A percentile compares a stretch with the other conserved stretches of the same genome.
Evolutionary conservation across 495 filamentous ascomycete species (phyloP).

Genomic region (Penicillium canescens): DNA sequence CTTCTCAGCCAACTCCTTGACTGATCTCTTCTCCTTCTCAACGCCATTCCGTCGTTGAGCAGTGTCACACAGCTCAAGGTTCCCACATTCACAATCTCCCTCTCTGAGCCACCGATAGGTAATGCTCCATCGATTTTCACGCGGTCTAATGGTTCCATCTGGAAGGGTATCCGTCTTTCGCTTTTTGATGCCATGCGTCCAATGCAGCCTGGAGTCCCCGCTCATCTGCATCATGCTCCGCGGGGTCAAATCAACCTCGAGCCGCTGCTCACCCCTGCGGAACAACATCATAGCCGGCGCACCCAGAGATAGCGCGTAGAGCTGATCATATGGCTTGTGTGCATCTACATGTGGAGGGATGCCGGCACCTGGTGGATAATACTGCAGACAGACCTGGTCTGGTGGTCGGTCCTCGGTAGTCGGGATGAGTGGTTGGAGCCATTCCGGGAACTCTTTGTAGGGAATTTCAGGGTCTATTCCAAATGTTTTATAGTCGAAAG

Average conservation of each 20-base stretch:
- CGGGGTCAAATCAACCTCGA: conserved; percentile 35
- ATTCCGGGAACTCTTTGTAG: conserved; percentile 40
- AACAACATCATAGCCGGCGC: conserved; percentile 40
- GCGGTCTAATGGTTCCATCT: conserved; percentile 31
- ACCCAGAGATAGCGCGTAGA: conserved; percentile 40
- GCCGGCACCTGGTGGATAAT: conserved; percentile 41
- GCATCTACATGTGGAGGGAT: conserved; percentile 45
- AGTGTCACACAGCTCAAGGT: conserved; percentile 37
- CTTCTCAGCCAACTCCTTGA: conserved; percentile 23
- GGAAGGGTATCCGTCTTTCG: conserved; percentile 37
- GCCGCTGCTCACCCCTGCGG: conserved; percentile 26
- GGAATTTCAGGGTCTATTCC: conserved; percentile 39
- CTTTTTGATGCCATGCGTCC: conserved; percentile 46
- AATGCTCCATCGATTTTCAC: conserved; percentile 39
- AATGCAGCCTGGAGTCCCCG: conserved; percentile 38
- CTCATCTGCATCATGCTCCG: conserved; percentile 42
- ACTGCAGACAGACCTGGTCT: conserved; percentile 46
- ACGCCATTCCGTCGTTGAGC: conserved; percentile 36
- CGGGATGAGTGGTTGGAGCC: conserved; percentile 39
- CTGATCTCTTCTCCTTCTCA: conserved; percentile 40
- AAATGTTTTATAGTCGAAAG: conserved; percentile 47
- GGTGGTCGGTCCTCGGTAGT: conserved; percentile 35
- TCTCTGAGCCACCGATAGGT: conserved; percentile 42
- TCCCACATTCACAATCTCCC: conserved; percentile 41
- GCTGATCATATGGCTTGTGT: conserved; percentile 39